These are phyloP conservation scores for Pythium apleroticum DNA, from an alignment of 352 stramenopile genomes.

Conservation along the genomic window DNA sequence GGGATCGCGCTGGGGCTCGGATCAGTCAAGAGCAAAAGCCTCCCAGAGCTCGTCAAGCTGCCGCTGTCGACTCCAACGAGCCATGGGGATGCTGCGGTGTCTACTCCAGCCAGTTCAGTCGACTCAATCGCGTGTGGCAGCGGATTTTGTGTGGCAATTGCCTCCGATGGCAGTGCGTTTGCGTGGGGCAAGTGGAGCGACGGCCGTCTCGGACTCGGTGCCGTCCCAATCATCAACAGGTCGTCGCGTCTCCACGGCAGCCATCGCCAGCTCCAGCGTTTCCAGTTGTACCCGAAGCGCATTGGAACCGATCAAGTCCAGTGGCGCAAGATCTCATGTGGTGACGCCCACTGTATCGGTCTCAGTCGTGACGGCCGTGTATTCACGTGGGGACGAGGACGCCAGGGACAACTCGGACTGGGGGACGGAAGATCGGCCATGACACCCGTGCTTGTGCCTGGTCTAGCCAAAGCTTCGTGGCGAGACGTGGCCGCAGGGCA, in stretches of 20 bases:
- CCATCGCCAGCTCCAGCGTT: constrained; percentile 59
- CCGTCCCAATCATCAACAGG: constrained; percentile 49
- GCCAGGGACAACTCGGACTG: constrained; percentile 78
- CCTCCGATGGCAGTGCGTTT: constrained; percentile 53
- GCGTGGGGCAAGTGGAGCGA: constrained; percentile 82
- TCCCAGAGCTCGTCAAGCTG: constrained; percentile 34
- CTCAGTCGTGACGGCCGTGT: constrained; percentile 52
- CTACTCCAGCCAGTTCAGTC: constrained; percentile 7
- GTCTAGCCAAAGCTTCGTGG: constrained; percentile 26
- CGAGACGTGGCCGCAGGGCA: constrained; percentile 59
- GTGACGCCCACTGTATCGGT: constrained; percentile 77
- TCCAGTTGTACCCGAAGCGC: constrained; percentile 43
- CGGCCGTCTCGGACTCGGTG: constrained; percentile 67
- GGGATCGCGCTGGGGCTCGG: constrained; percentile 50
- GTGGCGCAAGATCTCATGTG: constrained; percentile 56
- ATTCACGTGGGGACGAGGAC: constrained; percentile 77
- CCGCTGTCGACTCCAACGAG: not conserved
- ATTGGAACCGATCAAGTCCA: constrained; percentile 20
- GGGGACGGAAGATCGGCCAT: constrained; percentile 41
- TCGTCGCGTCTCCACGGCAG: constrained; percentile 36
- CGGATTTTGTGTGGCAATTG: constrained; percentile 78
- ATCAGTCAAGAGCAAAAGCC: constrained; percentile 36
- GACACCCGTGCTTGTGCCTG: constrained; percentile 16
- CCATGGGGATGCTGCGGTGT: not conserved
- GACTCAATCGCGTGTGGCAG: constrained; percentile 59